Percentiles rank a stretch among this genome's conserved stretches.
These are phyloP conservation scores for Zangia roseola DNA, from an alignment of 768 basidiomycete genomes.

Conservation along the genomic window DNA sequence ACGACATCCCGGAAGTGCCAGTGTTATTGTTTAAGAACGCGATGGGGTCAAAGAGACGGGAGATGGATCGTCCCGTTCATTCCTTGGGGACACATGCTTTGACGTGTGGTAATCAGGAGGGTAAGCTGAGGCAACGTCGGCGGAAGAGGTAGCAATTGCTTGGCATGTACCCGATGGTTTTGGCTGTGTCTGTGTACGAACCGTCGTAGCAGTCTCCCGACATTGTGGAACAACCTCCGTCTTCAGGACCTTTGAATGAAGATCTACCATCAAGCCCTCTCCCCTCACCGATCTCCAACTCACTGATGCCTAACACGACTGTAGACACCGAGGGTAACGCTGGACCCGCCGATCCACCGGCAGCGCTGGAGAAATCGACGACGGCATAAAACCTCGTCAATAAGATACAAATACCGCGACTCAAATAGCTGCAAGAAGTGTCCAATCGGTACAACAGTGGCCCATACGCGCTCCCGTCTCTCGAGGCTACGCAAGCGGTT, in stretches of 20 bases:
- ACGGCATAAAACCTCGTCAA: constrained; percentile 70
- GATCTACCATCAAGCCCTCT: constrained; percentile 21
- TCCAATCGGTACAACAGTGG: constrained; percentile 82
- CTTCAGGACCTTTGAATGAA: constrained; percentile 24
- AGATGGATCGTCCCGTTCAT: too few relatives aligned
- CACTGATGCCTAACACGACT: background rate
- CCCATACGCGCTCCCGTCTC: constrained; percentile 78
- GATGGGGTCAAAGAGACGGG: too few relatives aligned
- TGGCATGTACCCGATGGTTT: too few relatives aligned
- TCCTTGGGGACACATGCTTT: too few relatives aligned
- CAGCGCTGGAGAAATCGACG: constrained; percentile 85
- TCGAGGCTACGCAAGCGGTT: constrained; percentile 80
- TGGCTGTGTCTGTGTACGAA: too few relatives aligned
- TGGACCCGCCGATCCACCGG: constrained; percentile 77
- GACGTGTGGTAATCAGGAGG: too few relatives aligned
- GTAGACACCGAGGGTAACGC: constrained; percentile 71
- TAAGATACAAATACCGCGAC: constrained; percentile 73
- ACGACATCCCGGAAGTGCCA: background rate
- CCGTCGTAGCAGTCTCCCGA: constrained; percentile 26
- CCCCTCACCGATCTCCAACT: background rate
- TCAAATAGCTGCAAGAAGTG: constrained; percentile 73
- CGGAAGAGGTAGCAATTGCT: too few relatives aligned
- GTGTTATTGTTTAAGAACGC: too few relatives aligned
- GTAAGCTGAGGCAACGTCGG: too few relatives aligned
- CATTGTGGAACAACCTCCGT: constrained; percentile 26